phyloP scores from a whole-genome alignment of 805 yeast species.

The Ogataea pignaliae region DNA sequence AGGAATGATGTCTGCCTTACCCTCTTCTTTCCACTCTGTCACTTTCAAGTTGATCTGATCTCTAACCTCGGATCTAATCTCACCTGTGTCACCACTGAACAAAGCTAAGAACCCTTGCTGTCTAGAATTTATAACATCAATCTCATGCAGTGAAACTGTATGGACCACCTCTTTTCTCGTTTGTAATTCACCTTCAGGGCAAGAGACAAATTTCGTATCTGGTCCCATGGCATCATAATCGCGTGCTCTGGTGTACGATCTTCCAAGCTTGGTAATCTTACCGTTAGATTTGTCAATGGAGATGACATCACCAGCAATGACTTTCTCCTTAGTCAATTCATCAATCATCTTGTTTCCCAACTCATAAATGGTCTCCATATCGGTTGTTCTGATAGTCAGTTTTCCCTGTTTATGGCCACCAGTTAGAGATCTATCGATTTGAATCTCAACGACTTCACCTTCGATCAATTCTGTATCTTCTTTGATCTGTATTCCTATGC shows the following conservation, averaged over 20 bases:
- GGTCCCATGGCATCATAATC: slow-evolving; percentile 98
- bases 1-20: slow-evolving; percentile 95
- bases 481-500: slow-evolving; percentile 92
- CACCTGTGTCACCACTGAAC: slow-evolving; percentile 84
- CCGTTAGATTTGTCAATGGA: slow-evolving; percentile 98
- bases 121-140: slow-evolving; percentile 93
- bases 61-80: slow-evolving; percentile 88
- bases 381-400: slow-evolving; percentile 77
- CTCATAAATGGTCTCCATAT: slow-evolving; percentile 84
- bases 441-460: slow-evolving; percentile 96
- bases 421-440: slow-evolving; percentile 84
- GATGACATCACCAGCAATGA: slow-evolving; percentile 92
- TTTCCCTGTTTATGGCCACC: slow-evolving; percentile 90
- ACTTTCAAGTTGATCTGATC: slow-evolving; percentile 52
- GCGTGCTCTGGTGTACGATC: slow-evolving; percentile 98
- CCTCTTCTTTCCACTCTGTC: slow-evolving; percentile 95
- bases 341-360: slow-evolving; percentile 54
- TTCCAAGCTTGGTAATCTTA: slow-evolving; percentile 92
- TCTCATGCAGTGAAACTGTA: slow-evolving; percentile 93
- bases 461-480: slow-evolving; percentile 97
- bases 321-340: slow-evolving; percentile 90
- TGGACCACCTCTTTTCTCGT: slow-evolving; percentile 97
- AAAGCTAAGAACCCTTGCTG: slow-evolving; percentile 64
- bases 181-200: slow-evolving; percentile 98
- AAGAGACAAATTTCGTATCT: slow-evolving; percentile 80